Evolutionary conservation across 257 asterid genomes (phyloP), one percentile per base, ranked within the genome.

Genomic region (Solanum etuberosum): DNA sequence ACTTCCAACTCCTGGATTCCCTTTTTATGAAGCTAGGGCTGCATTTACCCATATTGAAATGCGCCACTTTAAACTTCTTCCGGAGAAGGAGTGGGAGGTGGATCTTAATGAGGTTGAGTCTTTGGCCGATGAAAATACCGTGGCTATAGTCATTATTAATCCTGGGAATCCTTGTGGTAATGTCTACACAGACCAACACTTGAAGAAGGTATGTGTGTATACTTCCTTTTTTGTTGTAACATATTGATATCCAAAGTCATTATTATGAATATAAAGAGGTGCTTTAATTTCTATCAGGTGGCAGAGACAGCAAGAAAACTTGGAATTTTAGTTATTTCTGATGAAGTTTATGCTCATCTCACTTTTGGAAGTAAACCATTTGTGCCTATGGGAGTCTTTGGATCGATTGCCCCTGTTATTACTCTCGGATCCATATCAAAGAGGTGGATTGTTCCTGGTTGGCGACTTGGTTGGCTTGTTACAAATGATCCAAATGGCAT

Each of bases 141-240:
- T 94, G 59, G 97, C 96, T 20, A 91, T 95, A 88, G 95, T 92
- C 83, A 91, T 95, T 12, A 88, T 91, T 88, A 95, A 95, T 86
- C 97, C 98, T 5, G 96, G 97, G 14, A 95, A 94, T 88, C 98
- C 98, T 2, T 93, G 96, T 89, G 98, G 97, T 54, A 93, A 84
- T 91, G 95, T 95, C 63, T 92, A 85, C 92, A 76, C 90, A 29
- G 59, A 57, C 23, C 91, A 92, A 68, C 98, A 94, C 87, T 80
- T 95, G 86, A 91, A 90, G 21, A 90, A 93, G 95, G 98, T 43
- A 43, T 43, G 48, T 94, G 57, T 61, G n/a, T 25, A 0, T 13
- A 13, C 83, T 12, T 77, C 20, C 29, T 14, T 5, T n/a, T 74
- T 23, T 35, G 14, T 5, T 42, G 43, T 77, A 8, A 13, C 27